These are phyloP conservation scores for grape (Vitis vinifera) DNA, from an alignment of 164 flowering plant genomes.

Conservation along the genomic window ASM3070453v1 NC_081817.1:2161001-2161500, in stretches of 20 bases:
- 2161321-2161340: constrained; percentile 25
- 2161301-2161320: constrained; percentile 17
- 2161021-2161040: constrained; percentile 68
- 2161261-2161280: constrained; percentile 57
- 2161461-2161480: no score
- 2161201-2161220: constrained; percentile 65
- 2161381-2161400: no score
- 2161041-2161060: constrained; percentile 39
- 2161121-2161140: constrained; percentile 84
- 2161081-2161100: constrained; percentile 54
- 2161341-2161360: not conserved
- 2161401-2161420: no score
- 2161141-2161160: constrained; percentile 38
- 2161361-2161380: no score
- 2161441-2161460: no score
- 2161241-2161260: constrained; percentile 78
- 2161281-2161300: constrained; percentile 75
- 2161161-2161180: constrained; percentile 24
- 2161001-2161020: constrained; percentile 44
- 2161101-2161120: constrained; percentile 68
- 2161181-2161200: constrained; percentile 48
- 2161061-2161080: constrained; percentile 70
- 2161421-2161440: no score
- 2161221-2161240: constrained; percentile 81
- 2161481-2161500: no score